Evolutionary conservation across 768 basidiomycete genomes (phyloP), one percentile per base, ranked within the genome.

Genomic region (Termitomyces sp.): DNA sequence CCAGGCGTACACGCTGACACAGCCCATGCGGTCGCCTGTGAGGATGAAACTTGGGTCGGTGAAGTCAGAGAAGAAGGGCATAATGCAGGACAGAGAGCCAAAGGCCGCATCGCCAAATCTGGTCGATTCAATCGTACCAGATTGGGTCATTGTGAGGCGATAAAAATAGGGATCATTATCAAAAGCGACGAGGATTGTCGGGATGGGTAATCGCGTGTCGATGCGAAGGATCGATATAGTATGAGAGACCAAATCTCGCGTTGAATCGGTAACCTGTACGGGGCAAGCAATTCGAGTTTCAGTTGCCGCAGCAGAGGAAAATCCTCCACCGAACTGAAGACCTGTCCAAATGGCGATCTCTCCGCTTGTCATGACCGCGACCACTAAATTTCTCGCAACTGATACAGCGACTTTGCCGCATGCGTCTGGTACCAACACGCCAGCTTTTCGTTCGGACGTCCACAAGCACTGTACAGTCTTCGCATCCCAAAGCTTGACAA

Each of bases 401-500:
- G 76, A 73, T 43, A 78, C 71, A 3, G 75, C 75, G 2, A 89
- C 75, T 60, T 77, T 80, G 43, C 81, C 60, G 61, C 78, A 82
- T 1, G 82, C 69, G 61, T 87, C 85, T 1, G 74, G 70, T 2
- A 79, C 62, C 14, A 76, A 67, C 11, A 68, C 67, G 33, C 65
- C 60, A 1, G 60, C 56, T 18, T 73, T 72, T 24, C 63, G 66
- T 18, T 76, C 70, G 20, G 85, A 88, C 1, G 83, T 79, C 90
- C 89, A 92, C 22, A 86, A 52, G 58, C 85, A 86, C n/a, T 60
- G 63, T 14, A 83, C 68, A 3, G 71, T 71, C 61, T 77, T 81
- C 16, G 78, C 71, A 57, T 87, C 80, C 92, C 92, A 93, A 3
- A 94, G 60, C 67, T 92, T 93, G 62, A 90, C 77, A 24, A 73